Conservation (phyloP, 1,284 basidiomycete species). For the Pholiota adiposa region DNA sequence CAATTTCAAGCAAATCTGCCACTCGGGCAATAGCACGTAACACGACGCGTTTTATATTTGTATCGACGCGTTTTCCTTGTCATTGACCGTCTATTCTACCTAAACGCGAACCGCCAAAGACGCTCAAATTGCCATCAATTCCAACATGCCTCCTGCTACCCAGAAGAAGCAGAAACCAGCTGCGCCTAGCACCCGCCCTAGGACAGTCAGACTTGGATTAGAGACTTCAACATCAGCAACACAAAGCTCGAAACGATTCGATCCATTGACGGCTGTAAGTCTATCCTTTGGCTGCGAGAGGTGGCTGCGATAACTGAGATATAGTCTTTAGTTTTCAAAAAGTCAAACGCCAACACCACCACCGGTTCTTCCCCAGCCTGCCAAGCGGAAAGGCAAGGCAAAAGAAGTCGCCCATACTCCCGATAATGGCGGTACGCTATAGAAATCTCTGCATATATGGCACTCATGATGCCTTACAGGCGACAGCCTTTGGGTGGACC, state of each 20-base stretch:
- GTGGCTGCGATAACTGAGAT: slow-evolving; percentile 2
- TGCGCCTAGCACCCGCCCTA: slow-evolving; percentile 29
- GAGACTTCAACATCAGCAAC: slow-evolving; percentile 22
- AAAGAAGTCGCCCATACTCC: slow-evolving; percentile 27
- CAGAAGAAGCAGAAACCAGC: slow-evolving; percentile 30
- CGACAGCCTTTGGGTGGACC: slow-evolving; percentile 77
- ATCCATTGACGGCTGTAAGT: slow-evolving; percentile 53
- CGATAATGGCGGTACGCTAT: slow-evolving; percentile 16
- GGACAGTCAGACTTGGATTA: slow-evolving; percentile 40
- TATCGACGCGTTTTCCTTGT: neutral
- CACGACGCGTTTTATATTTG: too few species aligned
- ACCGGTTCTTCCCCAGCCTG: slow-evolving; percentile 15
- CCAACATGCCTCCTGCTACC: slow-evolving; percentile 13
- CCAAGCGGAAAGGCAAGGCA: slow-evolving; percentile 54
- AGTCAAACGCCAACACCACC: slow-evolving; percentile 10
- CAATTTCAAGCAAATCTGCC: too few species aligned
- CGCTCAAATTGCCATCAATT: too few species aligned
- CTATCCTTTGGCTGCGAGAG: slow-evolving; percentile 2
- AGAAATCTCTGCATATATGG: neutral
- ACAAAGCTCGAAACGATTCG: slow-evolving; percentile 41
- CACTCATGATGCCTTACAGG: slow-evolving; percentile 31
- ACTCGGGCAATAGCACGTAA: too few species aligned
- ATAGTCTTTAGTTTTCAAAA: slow-evolving; percentile 19
- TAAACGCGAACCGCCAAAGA: too few species aligned
- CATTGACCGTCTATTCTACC: neutral